Conservation (phyloP, 1,139 yeast genomes). For the Geotrichum restrictum region DNA sequence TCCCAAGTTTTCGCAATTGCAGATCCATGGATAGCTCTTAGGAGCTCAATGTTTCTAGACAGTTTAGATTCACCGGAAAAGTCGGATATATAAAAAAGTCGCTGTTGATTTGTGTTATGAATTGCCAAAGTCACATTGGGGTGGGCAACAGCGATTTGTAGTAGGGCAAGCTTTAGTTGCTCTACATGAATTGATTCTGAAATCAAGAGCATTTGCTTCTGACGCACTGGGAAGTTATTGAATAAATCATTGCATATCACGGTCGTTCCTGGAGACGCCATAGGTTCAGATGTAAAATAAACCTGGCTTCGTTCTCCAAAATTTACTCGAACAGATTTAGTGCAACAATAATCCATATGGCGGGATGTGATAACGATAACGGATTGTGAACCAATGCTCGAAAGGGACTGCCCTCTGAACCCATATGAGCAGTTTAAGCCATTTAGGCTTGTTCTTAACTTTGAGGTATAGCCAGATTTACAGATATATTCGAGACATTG, state of each 20-base stretch:
- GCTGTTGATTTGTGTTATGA: slow-evolving; percentile 15
- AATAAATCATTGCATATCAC: slow-evolving; percentile 51
- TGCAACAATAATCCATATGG: slow-evolving; percentile 41
- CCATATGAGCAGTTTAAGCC: slow-evolving; percentile 38
- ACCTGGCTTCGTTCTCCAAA: slow-evolving; percentile 20
- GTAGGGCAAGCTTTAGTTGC: slow-evolving; percentile 39
- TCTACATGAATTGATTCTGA: slow-evolving; percentile 35
- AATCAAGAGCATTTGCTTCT: slow-evolving; percentile 33
- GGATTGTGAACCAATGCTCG: slow-evolving; percentile 27
- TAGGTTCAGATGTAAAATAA: slow-evolving; percentile 16
- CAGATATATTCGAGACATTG: slow-evolving; percentile 46
- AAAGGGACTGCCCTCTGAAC: slow-evolving; percentile 36
- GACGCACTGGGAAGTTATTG: slow-evolving; percentile 56
- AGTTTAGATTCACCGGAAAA: neutral
- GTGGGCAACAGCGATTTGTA: slow-evolving; percentile 38
- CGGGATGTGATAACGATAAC: slow-evolving; percentile 31
- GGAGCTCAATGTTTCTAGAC: slow-evolving; percentile 22
- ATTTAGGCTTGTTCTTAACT: slow-evolving; percentile 37
- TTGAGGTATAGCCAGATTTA: slow-evolving; percentile 45
- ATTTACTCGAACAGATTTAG: slow-evolving; percentile 34
- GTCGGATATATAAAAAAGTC: slow-evolving; percentile 11
- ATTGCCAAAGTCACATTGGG: slow-evolving; percentile 37
- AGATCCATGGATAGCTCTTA: slow-evolving; percentile 29
- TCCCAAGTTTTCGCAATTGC: slow-evolving; percentile 27
- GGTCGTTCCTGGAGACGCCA: slow-evolving; percentile 48